phyloP scores from a whole-genome alignment of 192 early-diverging fungal genomes.

The Coemansia sp. region DNA sequence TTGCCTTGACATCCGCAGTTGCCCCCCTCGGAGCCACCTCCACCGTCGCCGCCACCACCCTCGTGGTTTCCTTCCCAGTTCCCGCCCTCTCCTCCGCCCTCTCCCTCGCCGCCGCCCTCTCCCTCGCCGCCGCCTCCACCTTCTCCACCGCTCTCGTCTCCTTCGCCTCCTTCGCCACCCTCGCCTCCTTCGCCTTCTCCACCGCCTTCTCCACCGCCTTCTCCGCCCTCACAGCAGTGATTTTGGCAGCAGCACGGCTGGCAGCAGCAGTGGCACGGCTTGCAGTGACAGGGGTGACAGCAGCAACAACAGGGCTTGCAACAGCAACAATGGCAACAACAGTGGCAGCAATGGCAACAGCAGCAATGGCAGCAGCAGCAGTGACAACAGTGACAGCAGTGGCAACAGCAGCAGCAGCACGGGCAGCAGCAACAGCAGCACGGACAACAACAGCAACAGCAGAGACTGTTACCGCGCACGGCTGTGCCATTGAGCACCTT shows the following conservation, averaged over 20 bases:
- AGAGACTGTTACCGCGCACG: constrained; percentile 31
- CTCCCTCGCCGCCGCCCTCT: constrained; percentile 10
- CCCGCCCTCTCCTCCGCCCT: constrained; percentile 13
- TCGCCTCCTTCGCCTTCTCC: constrained; percentile 9
- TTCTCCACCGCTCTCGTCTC: constrained; percentile 11
- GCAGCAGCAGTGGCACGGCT: constrained; percentile 32
- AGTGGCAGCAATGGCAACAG: constrained; percentile 46
- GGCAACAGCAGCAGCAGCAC: constrained; percentile 27
- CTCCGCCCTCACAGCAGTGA: constrained; percentile 18
- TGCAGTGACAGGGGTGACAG: constrained; percentile 40
- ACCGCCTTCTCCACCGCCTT: constrained; percentile 11
- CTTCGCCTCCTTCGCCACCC: constrained; percentile 6
- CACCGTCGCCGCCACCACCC: constrained; percentile 8
- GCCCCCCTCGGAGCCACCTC: background rate
- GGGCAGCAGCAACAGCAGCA: constrained; percentile 27
- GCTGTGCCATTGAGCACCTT: constrained; percentile 40
- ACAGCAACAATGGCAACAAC: constrained; percentile 50
- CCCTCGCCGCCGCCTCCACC: constrained; percentile 14
- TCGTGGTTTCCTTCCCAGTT: constrained; percentile 2
- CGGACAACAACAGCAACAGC: constrained; percentile 26
- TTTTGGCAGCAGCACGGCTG: constrained; percentile 30
- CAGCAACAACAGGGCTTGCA: constrained; percentile 50
- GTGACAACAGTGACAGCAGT: constrained; percentile 29
- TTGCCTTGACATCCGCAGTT: background rate
- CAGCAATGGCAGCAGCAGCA: constrained; percentile 32